Conservation (phyloP, 139 green algal species). For the Edaphochlamys debaryana region DNA sequence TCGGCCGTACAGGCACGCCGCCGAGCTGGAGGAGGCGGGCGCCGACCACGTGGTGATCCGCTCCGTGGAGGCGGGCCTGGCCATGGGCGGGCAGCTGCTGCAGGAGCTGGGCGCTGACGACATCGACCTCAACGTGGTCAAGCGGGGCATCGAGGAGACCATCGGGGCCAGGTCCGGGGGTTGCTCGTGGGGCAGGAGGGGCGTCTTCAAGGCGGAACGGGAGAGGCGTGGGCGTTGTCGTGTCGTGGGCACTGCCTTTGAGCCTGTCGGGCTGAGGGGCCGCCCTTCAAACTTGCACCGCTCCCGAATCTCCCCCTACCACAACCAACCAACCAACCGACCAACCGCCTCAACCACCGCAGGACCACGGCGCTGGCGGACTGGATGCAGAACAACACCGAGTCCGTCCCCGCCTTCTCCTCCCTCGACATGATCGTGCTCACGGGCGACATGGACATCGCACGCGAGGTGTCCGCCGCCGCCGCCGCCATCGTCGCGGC, state of each 20-base stretch:
- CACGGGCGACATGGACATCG: constrained; percentile 22
- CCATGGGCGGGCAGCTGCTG: constrained; percentile 69
- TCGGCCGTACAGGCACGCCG: constrained; percentile 77
- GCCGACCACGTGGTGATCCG: constrained; percentile 64
- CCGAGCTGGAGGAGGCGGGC: constrained; percentile 85
- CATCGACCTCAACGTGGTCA: constrained; percentile 38
- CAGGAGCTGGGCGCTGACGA: constrained; percentile 56
- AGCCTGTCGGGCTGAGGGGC: neutral
- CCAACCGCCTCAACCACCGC: neutral
- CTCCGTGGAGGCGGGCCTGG: constrained; percentile 76
- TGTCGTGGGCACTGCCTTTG: too few species aligned
- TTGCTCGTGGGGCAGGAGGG: neutral
- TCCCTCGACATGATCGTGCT: constrained; percentile 40
- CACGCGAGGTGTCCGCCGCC: neutral
- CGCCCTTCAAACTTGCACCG: too few species aligned
- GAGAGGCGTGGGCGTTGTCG: too few species aligned
- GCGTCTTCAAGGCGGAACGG: neutral
- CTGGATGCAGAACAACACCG: neutral
- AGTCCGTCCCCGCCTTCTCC: constrained; percentile 23
- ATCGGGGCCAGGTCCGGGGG: constrained; percentile 21
- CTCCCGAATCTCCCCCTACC: neutral
- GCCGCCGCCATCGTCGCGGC: neutral
- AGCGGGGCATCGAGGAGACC: constrained; percentile 40
- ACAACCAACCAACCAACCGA: too few species aligned
- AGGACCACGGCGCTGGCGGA: neutral